These are phyloP conservation scores for Prunus mume DNA, from an alignment of 306 rosid genomes.

Conservation along the genomic window DNA sequence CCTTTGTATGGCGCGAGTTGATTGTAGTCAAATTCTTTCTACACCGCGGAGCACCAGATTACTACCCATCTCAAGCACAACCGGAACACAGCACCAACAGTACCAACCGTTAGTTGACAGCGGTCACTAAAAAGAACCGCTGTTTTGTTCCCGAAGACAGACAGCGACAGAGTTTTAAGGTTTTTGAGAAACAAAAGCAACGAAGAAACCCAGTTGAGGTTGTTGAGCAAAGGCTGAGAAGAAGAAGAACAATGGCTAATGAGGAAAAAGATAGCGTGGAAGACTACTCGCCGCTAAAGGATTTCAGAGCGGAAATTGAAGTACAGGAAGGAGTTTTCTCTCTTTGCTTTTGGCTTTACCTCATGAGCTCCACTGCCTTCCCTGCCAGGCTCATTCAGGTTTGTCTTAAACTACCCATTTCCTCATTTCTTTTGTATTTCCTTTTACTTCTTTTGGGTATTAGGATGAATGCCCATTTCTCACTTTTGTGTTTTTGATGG, in stretches of 20 bases:
- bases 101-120: conserved; percentile 45
- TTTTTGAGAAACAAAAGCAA: not conserved
- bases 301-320: conserved; percentile 58
- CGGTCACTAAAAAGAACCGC: conserved; percentile 18
- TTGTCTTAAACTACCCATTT: conserved; percentile 23
- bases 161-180: conserved; percentile 1
- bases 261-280: conserved; percentile 32
- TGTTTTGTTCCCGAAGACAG: not conserved
- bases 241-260: conserved; percentile 31
- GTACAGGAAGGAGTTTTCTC: conserved; percentile 48
- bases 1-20: too few relatives aligned
- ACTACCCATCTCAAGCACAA: not conserved
- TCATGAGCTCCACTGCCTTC: conserved; percentile 52
- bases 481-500: not conserved
- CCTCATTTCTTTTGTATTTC: not conserved
- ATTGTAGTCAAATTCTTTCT: not conserved
- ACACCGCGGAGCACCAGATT: not conserved
- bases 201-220: too few relatives aligned
- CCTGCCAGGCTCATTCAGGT: conserved; percentile 66
- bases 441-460: not conserved
- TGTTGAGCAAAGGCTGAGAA: too few relatives aligned
- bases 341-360: conserved; percentile 82
- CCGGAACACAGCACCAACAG: conserved; percentile 8
- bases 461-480: conserved; percentile 1
- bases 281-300: conserved; percentile 56